Percentiles rank a stretch among this genome's conserved stretches.
phyloP scores from a whole-genome alignment of 805 yeast genomes.

The Myxozyma lipomycoides region DNA sequence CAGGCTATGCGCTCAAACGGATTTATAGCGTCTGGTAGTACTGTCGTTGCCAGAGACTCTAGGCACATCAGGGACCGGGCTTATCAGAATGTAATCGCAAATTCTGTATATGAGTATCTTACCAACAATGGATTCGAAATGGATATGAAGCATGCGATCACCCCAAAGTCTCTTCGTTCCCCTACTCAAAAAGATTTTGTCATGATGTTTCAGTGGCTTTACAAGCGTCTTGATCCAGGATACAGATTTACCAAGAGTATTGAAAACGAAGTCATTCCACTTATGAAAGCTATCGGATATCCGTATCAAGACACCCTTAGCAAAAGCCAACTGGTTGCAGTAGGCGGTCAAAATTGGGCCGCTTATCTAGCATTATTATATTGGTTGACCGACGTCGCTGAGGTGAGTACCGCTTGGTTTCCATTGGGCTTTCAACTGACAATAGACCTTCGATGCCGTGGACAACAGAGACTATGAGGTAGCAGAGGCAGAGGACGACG shows the following conservation, averaged over 20 bases:
- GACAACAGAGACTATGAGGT: conserved; percentile 39
- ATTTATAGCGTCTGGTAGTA: conserved; percentile 16
- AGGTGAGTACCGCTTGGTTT: conserved; percentile 8
- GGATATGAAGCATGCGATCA: conserved; percentile 67
- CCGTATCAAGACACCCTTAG: conserved; percentile 79
- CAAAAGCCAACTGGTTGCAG: conserved; percentile 83
- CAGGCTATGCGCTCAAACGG: conserved; percentile 10
- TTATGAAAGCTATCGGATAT: conserved; percentile 62
- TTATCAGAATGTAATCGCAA: conserved; percentile 47
- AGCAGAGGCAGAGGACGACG: conserved; percentile 41
- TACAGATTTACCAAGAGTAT: conserved; percentile 62
- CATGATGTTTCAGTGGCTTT: conserved; percentile 72
- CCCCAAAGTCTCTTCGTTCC: conserved; percentile 57
- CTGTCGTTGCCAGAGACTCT: conserved; percentile 47
- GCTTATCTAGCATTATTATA: conserved; percentile 73
- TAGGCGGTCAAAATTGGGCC: conserved; percentile 84
- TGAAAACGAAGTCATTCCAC: conserved; percentile 69
- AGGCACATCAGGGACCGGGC: conserved; percentile 73
- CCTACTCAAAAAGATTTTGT: conserved; percentile 89
- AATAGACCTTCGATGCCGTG: conserved; percentile 42
- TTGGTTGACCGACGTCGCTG: conserved; percentile 65
- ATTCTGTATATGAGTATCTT: conserved; percentile 65
- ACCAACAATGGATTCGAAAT: conserved; percentile 62
- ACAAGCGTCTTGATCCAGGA: conserved; percentile 73
- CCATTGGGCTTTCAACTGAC: background rate